Conservation (phyloP, 306 rosid genomes). For the Hippophae tibetana region DNA sequence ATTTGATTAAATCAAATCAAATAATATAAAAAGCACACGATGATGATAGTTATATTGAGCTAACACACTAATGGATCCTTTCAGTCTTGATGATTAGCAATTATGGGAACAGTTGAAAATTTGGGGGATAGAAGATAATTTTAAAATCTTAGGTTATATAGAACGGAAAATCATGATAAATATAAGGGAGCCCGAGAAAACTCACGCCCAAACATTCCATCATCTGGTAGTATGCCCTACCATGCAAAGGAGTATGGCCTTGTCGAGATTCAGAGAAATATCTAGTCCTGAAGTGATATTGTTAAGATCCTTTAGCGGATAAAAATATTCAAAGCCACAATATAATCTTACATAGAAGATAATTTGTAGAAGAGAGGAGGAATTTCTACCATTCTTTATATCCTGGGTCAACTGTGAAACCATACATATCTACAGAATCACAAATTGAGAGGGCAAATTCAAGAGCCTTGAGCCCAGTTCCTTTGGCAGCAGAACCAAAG, state of each 20-base stretch:
- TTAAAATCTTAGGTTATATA: neutral
- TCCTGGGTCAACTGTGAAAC: conserved; percentile 98
- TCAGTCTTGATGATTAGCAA: neutral
- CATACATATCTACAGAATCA: conserved; percentile 95
- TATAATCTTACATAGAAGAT: conserved; percentile 8
- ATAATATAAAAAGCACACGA: conserved; percentile 1
- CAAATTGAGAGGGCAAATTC: conserved; percentile 93
- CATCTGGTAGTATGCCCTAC: conserved; percentile 96
- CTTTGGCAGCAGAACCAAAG: conserved; percentile 98
- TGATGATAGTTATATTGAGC: neutral
- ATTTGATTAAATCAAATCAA: conserved; percentile 3
- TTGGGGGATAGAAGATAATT: neutral
- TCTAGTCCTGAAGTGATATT: conserved; percentile 56
- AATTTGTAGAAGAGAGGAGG: conserved; percentile 4
- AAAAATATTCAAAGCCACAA: neutral
- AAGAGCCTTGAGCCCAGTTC: conserved; percentile 98
- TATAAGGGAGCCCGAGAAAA: neutral
- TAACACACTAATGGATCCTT: neutral
- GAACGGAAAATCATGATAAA: no score
- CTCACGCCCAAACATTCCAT: conserved; percentile 99
- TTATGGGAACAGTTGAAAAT: neutral
- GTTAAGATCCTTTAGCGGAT: conserved; percentile 1
- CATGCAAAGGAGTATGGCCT: conserved; percentile 96
- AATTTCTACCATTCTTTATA: conserved; percentile 81
- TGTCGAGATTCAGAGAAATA: conserved; percentile 96